phyloP scores from a whole-genome alignment of 345 rosid species.

The Citrus maxima region DNA sequence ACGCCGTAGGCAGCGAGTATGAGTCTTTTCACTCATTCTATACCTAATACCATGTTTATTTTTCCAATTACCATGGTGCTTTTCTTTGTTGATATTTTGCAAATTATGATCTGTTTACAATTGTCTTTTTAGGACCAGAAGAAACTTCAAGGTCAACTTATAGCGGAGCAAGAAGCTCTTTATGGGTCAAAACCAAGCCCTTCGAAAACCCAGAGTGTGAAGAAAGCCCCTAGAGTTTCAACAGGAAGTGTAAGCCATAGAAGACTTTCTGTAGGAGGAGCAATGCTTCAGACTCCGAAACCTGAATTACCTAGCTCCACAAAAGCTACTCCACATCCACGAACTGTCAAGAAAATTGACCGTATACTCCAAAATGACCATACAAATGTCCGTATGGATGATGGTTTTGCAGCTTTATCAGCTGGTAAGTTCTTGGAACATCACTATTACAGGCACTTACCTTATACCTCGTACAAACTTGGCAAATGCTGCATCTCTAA shows the following conservation, averaged over 20 bases:
- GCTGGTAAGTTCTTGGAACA: slow-evolving; percentile 42
- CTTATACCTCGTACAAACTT: background rate
- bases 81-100: background rate
- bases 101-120: background rate
- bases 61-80: background rate
- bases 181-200: slow-evolving; percentile 98
- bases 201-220: slow-evolving; percentile 66
- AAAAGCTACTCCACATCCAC: slow-evolving; percentile 43
- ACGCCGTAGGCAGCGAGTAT: slow-evolving; percentile 79
- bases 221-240: slow-evolving; percentile 73
- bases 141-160: slow-evolving; percentile 93
- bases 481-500: background rate
- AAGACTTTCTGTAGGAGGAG: slow-evolving; percentile 76
- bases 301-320: slow-evolving; percentile 41
- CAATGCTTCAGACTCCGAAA: slow-evolving; percentile 66
- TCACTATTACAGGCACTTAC: background rate
- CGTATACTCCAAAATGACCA: slow-evolving; percentile 35
- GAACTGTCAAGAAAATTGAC: slow-evolving; percentile 54
- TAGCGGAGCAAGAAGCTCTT: slow-evolving; percentile 90
- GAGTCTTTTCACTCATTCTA: background rate
- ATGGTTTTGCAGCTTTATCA: slow-evolving; percentile 44
- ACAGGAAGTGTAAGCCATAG: slow-evolving; percentile 71
- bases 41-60: no score
- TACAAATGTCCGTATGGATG: slow-evolving; percentile 37
- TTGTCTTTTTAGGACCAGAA: slow-evolving; percentile 74